Base-by-base conservation (phyloP, 2,329 filamentous ascomycete genomes). In the Phyllosticta paracitricarpa region DNA sequence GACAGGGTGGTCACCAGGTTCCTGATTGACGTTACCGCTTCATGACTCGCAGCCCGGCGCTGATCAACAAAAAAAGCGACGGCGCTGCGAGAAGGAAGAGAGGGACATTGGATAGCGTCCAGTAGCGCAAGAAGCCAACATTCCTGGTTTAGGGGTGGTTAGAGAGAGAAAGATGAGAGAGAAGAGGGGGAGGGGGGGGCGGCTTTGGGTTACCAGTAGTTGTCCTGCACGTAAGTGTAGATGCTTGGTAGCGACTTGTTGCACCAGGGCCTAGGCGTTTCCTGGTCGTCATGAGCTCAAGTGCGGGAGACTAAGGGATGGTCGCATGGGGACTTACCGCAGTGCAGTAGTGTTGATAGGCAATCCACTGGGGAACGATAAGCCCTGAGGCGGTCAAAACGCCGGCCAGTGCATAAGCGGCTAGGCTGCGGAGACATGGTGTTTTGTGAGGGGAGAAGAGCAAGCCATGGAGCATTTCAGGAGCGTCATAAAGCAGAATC, bases 81-180 rank as follows among this genome's bases (percentile, higher is more conserved):
- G 94, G 94, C 0, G 83, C 75, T 1, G 92, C 92, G 10, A 99
- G 81, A 24, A 92, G 68, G 74, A 99, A 99, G 1, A 99, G 81
- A 0, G 94, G 94, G 9, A 94, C 70, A 70, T 99, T 97, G 5
- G 87, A 84, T 0, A 87, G 65, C 0, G 86, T 96, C 94, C 94
- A 99, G 77, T 99, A 99, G 63, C 83, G 83, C 58, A 97, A 81
- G 66, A 96, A 88, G 0, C 94, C 94, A 58, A 89, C 85, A 68
- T 93, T 86, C 94, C 92, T 96, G 57, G 2, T n/a, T 59, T 54
- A 67, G 33, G 57, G 48, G 9, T 48, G 25, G 24, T 56, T 35
- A 61, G 54, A 30, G 17, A 12, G 51, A 19, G 3, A 6, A 56
- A 35, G 4, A 10, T 4, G 22, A 14, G 19, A 40, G n/a, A 10